phyloP scores from a whole-genome alignment of 331 rosid species.

The Rosa hybrid region DNA sequence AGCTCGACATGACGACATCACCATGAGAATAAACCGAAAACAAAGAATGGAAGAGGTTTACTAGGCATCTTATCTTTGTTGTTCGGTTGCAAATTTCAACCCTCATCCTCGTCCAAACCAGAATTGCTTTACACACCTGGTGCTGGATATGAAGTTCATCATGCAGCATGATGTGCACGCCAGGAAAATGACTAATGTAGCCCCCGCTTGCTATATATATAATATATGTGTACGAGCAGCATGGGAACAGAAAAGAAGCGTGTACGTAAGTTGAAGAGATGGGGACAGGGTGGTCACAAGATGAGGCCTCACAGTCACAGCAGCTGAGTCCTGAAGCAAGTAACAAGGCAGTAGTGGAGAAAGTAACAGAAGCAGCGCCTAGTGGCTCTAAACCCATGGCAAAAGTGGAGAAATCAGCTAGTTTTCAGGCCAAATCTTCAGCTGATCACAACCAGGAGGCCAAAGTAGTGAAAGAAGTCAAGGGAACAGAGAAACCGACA shows the following conservation, averaged over 20 bases:
- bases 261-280: constrained; percentile 13
- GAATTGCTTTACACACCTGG: constrained; percentile 3
- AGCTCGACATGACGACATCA: background rate
- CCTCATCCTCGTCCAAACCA: background rate
- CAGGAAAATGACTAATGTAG: background rate
- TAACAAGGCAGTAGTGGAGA: background rate
- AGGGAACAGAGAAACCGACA: background rate
- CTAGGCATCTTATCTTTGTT: constrained; percentile 5
- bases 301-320: constrained; percentile 17
- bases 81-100: background rate
- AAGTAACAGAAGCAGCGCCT: background rate
- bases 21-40: background rate
- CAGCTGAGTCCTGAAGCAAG: background rate
- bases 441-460: background rate
- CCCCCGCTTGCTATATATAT: background rate
- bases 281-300: constrained; percentile 34
- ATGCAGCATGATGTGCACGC: background rate
- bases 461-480: background rate
- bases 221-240: background rate
- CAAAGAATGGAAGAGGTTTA: background rate
- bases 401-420: background rate
- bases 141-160: background rate
- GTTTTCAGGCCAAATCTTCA: background rate
- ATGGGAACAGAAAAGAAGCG: background rate
- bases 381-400: background rate